Evolutionary conservation across 2,329 filamentous ascomycete genomes (phyloP).

Genomic region (Cyphellophora europaea): DNA sequence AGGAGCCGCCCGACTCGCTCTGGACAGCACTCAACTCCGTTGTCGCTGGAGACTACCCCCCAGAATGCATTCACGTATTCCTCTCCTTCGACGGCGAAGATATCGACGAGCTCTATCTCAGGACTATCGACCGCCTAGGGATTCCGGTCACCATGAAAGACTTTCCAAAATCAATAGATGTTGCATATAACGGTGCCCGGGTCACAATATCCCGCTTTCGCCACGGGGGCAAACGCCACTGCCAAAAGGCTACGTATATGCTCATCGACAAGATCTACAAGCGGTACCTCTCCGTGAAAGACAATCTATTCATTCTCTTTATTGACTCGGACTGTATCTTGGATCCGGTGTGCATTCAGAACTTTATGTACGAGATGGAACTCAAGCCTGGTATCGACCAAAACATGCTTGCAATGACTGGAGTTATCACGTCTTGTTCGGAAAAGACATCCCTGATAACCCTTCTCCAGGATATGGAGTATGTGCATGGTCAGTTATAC

Average conservation of each 20-base stretch:
- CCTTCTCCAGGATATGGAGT: slow-evolving; percentile 93
- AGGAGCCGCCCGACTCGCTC: slow-evolving; percentile 76
- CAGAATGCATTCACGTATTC: slow-evolving; percentile 87
- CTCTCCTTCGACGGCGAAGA: slow-evolving; percentile 88
- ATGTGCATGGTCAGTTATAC: slow-evolving; percentile 92
- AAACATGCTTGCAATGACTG: slow-evolving; percentile 96
- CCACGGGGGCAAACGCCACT: slow-evolving; percentile 87
- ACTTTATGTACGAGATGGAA: slow-evolving; percentile 99
- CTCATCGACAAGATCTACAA: slow-evolving; percentile 89
- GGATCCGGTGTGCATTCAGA: slow-evolving; percentile 84
- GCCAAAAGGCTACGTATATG: slow-evolving; percentile 86
- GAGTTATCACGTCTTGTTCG: slow-evolving; percentile 91
- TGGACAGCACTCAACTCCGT: slow-evolving; percentile 83
- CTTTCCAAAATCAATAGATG: slow-evolving; percentile 85
- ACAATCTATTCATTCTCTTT: slow-evolving; percentile 91
- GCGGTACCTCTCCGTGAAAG: slow-evolving; percentile 75
- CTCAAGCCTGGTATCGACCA: slow-evolving; percentile 83
- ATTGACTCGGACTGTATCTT: slow-evolving; percentile 97
- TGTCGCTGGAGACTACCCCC: slow-evolving; percentile 86
- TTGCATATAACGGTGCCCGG: slow-evolving; percentile 70
- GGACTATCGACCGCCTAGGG: slow-evolving; percentile 74
- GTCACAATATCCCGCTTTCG: slow-evolving; percentile 88
- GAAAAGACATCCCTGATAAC: slow-evolving; percentile 83
- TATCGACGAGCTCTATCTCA: slow-evolving; percentile 80
- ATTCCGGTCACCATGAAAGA: slow-evolving; percentile 66